Evolutionary conservation across 192 early-diverging fungal species (phyloP), one percentile per base, ranked within the genome.

Genomic region (Chytriomyces sp.): DNA sequence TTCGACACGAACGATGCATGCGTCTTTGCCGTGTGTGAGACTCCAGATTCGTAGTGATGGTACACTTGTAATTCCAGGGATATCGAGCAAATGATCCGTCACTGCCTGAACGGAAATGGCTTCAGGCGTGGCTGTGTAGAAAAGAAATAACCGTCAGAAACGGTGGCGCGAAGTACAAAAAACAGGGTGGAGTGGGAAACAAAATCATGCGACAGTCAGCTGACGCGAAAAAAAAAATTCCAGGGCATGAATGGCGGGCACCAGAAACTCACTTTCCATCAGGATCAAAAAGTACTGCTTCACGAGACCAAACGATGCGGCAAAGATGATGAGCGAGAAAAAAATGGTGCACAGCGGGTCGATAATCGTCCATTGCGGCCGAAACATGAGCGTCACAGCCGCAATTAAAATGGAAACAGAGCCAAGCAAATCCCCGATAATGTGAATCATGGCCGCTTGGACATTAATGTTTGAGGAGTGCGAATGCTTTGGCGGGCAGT

Each of bases 271-370:
- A 83, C 91, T 80, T 83, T 93, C 92, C 92, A 93, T 93, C 59
- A 93, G 77, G 18, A 93, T 86, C 2, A 81, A 77, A 7, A 92
- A 57, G 6, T 87, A 89, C 59, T 88, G 83, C 69, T 84, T 87
- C 13, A 93, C 82, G 5, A 93, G 72, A 5, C 86, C 82, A 8
- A 91, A 78, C 0, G 91, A 92, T 8, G 92, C 91, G 16, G 75
- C 78, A 23, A 93, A 81, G 26, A 93, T 92, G 57, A 93, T 77
- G 60, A 86, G 70, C 0, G 91, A 89, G 68, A 93, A 94, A 20
- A 92, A 18, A 67, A 93, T 92, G 5, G 92, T 93, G 79, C 92
- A 93, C 7, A 92, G 53, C 0, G 92, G 92, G 72, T 94, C 92
- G 48, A 93, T 82, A 72, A 88, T 85, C 6, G 84, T 86, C 28